Conservation (phyloP, 73 alveolate species). For the Symbiodinium natans region DNA sequence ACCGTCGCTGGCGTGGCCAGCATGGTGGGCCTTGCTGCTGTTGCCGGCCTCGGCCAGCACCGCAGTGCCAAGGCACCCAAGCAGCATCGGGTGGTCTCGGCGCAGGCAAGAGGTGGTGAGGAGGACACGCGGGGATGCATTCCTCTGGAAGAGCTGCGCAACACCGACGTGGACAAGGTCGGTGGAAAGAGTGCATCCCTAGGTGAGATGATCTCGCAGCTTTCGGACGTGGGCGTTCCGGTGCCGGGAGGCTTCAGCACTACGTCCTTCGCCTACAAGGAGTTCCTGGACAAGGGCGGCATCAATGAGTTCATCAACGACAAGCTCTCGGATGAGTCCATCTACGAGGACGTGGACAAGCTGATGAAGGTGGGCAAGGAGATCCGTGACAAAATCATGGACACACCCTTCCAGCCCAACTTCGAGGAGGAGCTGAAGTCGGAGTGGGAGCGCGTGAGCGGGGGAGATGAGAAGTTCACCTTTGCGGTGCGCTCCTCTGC, state of each 20-base stretch:
- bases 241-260: conserved; percentile 93
- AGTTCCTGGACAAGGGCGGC: conserved; percentile 91
- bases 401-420: conserved; percentile 70
- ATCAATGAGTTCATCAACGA: conserved; percentile 88
- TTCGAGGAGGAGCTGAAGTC: conserved; percentile 85
- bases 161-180: conserved; percentile 90
- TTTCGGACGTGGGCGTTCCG: conserved; percentile 87
- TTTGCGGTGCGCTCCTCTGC: conserved; percentile 93
- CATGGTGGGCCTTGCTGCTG: neutral
- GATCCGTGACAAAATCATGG: conserved; percentile 89
- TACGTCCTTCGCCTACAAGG: conserved; percentile 84
- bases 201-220: conserved; percentile 94
- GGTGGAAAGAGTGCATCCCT: conserved; percentile 93
- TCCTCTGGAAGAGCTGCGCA: conserved; percentile 80
- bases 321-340: conserved; percentile 69
- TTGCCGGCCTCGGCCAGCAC: neutral
- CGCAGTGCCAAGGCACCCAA: neutral
- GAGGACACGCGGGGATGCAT: conserved; percentile 92
- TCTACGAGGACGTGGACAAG: conserved; percentile 80
- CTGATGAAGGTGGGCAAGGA: conserved; percentile 89
- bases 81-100: conserved; percentile 27
- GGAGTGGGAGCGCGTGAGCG: conserved; percentile 91
- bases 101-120: conserved; percentile 80
- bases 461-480: conserved; percentile 89
- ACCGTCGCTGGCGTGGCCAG: conserved; percentile 33